These are phyloP conservation scores for Angomonas ambiguus DNA, from an alignment of 208 protist genomes.

Conservation along the genomic window DNA sequence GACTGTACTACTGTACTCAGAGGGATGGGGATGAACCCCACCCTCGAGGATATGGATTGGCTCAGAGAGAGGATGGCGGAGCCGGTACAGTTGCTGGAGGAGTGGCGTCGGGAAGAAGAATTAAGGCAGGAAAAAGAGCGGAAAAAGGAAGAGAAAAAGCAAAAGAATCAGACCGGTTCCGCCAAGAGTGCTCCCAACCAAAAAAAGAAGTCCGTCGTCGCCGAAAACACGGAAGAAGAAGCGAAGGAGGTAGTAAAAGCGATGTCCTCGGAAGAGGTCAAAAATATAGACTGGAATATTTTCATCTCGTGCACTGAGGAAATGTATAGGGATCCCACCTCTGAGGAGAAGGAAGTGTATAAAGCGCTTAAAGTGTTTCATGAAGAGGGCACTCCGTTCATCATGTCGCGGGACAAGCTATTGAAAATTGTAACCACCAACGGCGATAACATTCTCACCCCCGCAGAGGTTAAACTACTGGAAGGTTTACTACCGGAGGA, in stretches of 20 bases:
- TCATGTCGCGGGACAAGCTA: constrained; percentile 48
- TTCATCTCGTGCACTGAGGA: constrained; percentile 85
- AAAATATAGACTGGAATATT: constrained; percentile 92
- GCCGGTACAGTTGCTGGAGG: constrained; percentile 68
- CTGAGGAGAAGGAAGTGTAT: constrained; percentile 60
- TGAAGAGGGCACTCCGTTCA: not conserved
- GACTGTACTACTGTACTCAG: constrained; percentile 88
- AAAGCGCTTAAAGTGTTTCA: constrained; percentile 56
- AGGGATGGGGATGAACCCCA: constrained; percentile 90
- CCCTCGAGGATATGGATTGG: constrained; percentile 74
- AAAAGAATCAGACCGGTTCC: constrained; percentile 38
- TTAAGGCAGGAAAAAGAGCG: constrained; percentile 73
- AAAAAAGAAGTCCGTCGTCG: constrained; percentile 12
- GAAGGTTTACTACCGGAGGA: constrained; percentile 41
- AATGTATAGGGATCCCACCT: constrained; percentile 68
- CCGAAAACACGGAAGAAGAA: constrained; percentile 23
- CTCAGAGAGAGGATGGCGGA: constrained; percentile 71
- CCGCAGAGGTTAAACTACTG: constrained; percentile 66
- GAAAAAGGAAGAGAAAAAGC: constrained; percentile 62
- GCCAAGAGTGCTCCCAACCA: constrained; percentile 12
- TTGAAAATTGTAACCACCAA: constrained; percentile 68
- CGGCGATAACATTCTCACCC: constrained; percentile 78
- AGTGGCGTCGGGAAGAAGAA: constrained; percentile 86
- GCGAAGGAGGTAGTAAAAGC: constrained; percentile 43
- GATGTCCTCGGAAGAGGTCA: constrained; percentile 82